Evolutionary conservation across 1,284 basidiomycete species (phyloP).

Genomic region (Cutaneotrichosporon cutaneum): DNA sequence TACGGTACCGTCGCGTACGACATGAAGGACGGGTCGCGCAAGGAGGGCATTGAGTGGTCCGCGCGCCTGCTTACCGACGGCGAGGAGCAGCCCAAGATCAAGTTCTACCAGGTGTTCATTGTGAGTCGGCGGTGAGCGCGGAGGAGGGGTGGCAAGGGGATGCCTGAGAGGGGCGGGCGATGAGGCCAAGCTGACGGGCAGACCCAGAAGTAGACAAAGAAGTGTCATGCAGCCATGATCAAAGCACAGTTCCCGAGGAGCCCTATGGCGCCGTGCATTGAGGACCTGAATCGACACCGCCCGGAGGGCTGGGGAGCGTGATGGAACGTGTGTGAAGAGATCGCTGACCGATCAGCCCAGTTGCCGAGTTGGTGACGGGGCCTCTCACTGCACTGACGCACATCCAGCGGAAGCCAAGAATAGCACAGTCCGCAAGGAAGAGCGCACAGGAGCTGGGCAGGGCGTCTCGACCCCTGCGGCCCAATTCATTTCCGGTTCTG

Average conservation of each 20-base stretch:
- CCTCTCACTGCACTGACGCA: no score
- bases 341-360: no score
- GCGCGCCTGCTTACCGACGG: slow-evolving; percentile 21
- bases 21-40: slow-evolving; percentile 30
- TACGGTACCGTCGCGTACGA: slow-evolving; percentile 35
- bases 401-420: no score
- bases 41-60: slow-evolving; percentile 30
- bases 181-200: neutral
- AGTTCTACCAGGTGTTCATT: slow-evolving; percentile 39
- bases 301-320: neutral
- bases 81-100: slow-evolving; percentile 24
- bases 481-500: no score
- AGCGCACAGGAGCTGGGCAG: no score
- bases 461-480: no score
- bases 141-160: neutral
- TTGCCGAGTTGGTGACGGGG: no score
- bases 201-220: slow-evolving; percentile 6
- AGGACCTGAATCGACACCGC: neutral
- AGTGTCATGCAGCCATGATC: slow-evolving; percentile 2
- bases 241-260: no score
- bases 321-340: no score
- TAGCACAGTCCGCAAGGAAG: no score
- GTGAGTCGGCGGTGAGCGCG: slow-evolving; percentile 21
- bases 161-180: neutral
- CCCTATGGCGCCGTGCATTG: neutral